Evolutionary conservation across 2,329 filamentous ascomycete genomes (phyloP), one percentile per base, ranked within the genome.

Genomic region (Tolypocladium paradoxum): DNA sequence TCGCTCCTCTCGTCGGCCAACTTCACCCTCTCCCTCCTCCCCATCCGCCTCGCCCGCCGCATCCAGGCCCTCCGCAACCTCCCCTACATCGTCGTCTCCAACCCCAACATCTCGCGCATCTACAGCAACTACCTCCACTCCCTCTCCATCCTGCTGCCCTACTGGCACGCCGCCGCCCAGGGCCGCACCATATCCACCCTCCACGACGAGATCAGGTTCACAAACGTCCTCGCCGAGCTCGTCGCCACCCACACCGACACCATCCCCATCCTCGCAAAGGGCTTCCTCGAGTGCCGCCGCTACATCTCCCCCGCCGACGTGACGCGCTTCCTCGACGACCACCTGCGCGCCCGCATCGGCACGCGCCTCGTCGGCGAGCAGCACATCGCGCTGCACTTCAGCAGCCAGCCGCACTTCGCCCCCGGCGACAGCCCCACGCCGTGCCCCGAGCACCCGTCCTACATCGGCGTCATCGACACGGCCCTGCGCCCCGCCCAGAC

Each of bases 11-110:
- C 86, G 37, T 96, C 91, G 2, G 93, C 93, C 57, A 96, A 96
- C 73, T 97, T 97, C 73, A 95, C 93, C 14, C 85, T 97, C 59
- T 88, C 86, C 31, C 87, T 96, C 51, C 84, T 97, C 11, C 93
- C 93, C 16, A 88, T 93, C 49, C 89, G 93, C 37, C 84, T 99
- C 29, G 93, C 93, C 29, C 90, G 95, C 67, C 89, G 93, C 53
- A 95, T 99, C 58, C 88, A 96, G 68, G 90, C 90, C 45, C 77
- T 99, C 20, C 86, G 91, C 58, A 96, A 95, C 66, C 82, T 99
- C 9, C 93, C 93, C 0, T 99, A 92, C 70, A 97, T 99, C 58
- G 92, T 99, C 53, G 93, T 99, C 29, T 91, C 92, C n/a, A 97
- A 99, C 67, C 89, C 90, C 1, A 90, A 96, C 67, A 90, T 99